Evolutionary conservation across 177 flowering plant species (phyloP), one percentile per base, ranked within the genome.

Genomic region (Vitis hybrid): DNA sequence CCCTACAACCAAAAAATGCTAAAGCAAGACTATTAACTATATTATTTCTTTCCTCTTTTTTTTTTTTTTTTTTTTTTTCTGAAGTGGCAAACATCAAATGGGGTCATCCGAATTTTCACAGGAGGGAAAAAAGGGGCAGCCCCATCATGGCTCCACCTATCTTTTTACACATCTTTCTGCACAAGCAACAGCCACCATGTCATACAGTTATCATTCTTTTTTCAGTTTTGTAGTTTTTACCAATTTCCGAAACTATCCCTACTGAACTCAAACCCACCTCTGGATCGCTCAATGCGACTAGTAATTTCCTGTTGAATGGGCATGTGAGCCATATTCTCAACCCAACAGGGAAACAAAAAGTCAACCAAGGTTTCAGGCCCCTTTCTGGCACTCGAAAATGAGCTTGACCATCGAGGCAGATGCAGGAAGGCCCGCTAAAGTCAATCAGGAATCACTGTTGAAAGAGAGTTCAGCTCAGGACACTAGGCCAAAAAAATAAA

Each of bases 291-390:
- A 56, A 64, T 40, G 19, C 62, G 58, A 56, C 17, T 13, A 10
- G 59, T 69, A 60, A 62, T 61, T 69, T 61, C 17, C 52, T 4
- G 1, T 3, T 13, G 30, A 12, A 23, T 49, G 74, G 74, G 9
- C 64, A 6, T 49, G 23, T 64, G 60, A 56, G 56, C 11, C 10
- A 50, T n/a, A 6, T 60, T 45, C 66, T 49, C 48, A 9, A 5
- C 56, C 67, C 79, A 72, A 71, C 66, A 65, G 17, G 56, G 26
- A 10, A 61, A 12, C 60, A 67, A 62, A 72, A 79, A 72, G 78
- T 79, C 81, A 75, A 79, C 78, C 40, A 19, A 18, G 60, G 57
- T 71, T 63, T 56, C 74, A 68, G 70, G 26, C 7, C 14, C 52
- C 52, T 62, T 57, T 61, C 71, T 71, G 72, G 72, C 75, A 64